phyloP scores from a whole-genome alignment of 305 asterid genomes.

The Solanum hybrid region DNA sequence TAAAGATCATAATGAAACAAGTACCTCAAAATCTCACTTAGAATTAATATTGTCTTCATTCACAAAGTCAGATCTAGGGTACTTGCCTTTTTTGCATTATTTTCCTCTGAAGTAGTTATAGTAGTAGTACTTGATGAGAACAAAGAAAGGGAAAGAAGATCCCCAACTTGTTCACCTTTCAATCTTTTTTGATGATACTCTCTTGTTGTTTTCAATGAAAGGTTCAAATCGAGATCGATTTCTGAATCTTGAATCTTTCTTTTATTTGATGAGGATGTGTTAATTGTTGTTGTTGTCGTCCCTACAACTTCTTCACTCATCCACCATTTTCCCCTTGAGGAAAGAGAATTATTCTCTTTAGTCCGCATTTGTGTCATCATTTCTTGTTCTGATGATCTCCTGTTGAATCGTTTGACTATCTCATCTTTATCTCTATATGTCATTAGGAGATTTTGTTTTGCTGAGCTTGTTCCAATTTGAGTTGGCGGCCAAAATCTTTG shows the following conservation, averaged over 20 bases:
- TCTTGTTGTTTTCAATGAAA: conserved; percentile 34
- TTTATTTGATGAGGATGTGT: conserved; percentile 21
- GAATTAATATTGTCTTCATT: conserved; percentile 27
- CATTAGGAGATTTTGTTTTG: conserved; percentile 10
- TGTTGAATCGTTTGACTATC: background rate
- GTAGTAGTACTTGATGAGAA: conserved; percentile 24
- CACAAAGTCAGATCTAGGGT: conserved; percentile 56
- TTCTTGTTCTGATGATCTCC: conserved; percentile 11
- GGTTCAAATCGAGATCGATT: conserved; percentile 52
- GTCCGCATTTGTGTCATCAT: background rate
- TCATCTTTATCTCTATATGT: conserved; percentile 5
- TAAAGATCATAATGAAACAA: conserved; percentile 6
- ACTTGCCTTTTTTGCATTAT: conserved; percentile 13
- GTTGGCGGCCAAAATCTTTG: conserved; percentile 22
- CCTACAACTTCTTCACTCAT: background rate
- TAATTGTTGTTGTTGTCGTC: background rate
- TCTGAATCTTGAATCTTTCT: conserved; percentile 29
- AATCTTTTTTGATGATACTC: conserved; percentile 5
- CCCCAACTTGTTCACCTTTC: conserved; percentile 9
- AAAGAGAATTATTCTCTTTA: background rate
- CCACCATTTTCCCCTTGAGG: background rate
- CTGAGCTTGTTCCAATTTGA: conserved; percentile 7
- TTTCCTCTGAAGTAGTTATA: conserved; percentile 4
- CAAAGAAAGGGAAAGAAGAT: conserved; percentile 37
- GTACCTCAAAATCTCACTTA: conserved; percentile 41